Evolutionary conservation across 768 basidiomycete species (phyloP).

Genomic region (Tulasnella sp.): DNA sequence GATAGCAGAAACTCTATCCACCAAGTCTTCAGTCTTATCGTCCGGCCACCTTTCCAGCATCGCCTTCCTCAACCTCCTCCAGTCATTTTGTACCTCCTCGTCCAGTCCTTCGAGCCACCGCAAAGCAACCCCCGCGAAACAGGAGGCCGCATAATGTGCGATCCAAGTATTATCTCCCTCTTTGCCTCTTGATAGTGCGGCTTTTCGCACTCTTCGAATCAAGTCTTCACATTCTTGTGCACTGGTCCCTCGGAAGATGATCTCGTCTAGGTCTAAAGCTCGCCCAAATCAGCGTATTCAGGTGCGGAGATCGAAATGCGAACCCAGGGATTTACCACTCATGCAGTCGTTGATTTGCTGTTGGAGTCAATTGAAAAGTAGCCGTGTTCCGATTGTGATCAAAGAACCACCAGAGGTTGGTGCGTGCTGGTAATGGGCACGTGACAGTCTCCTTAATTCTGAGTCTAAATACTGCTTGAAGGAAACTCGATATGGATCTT

Average conservation of each 20-base stretch:
- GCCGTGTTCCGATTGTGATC: no score
- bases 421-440: no score
- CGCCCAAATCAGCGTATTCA: background rate
- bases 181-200: background rate
- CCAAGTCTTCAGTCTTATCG: background rate
- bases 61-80: background rate
- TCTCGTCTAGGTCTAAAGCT: background rate
- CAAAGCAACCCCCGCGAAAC: background rate
- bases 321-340: background rate
- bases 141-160: background rate
- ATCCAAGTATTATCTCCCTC: background rate
- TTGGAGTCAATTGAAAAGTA: no score
- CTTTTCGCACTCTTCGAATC: background rate
- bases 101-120: background rate
- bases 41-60: constrained; percentile 2
- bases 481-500: no score
- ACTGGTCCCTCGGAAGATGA: background rate
- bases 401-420: no score
- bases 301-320: background rate
- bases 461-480: no score
- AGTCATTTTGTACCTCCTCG: background rate
- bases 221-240: background rate
- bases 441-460: no score
- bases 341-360: background rate
- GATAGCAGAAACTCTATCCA: background rate